Conservation (phyloP, 495 filamentous ascomycete species). For the Friedmanniomyces endolithicus region DNA sequence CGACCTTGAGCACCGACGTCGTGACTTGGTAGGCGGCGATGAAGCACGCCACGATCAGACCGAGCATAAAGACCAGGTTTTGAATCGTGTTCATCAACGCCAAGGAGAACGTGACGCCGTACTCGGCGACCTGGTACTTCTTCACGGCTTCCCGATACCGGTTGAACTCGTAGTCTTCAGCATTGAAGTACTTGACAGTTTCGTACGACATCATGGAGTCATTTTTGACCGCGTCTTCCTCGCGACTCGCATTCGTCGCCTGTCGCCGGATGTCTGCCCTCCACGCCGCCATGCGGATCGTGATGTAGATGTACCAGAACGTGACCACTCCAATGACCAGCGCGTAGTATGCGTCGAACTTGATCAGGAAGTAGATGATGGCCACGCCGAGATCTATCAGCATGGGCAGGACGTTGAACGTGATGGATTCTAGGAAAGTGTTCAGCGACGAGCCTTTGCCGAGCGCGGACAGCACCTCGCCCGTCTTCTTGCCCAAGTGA, state of each 20-base stretch:
- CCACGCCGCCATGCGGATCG: conserved; percentile 89
- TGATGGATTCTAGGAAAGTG: conserved; percentile 87
- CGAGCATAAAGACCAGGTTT: conserved; percentile 85
- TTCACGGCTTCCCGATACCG: conserved; percentile 69
- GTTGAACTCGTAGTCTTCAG: conserved; percentile 82
- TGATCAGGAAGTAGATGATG: conserved; percentile 68
- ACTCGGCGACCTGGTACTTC: conserved; percentile 76
- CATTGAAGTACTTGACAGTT: conserved; percentile 98
- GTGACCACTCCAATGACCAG: conserved; percentile 80
- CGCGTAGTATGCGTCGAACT: conserved; percentile 82
- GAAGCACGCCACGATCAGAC: conserved; percentile 71
- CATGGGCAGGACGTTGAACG: conserved; percentile 92
- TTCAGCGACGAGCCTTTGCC: conserved; percentile 96
- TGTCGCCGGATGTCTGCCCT: conserved; percentile 76
- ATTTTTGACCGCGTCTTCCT: conserved; percentile 95
- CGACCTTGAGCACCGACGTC: conserved; percentile 53
- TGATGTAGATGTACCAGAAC: conserved; percentile 93
- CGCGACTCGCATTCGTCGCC: conserved; percentile 86
- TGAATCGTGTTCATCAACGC: conserved; percentile 90
- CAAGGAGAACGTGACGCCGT: conserved; percentile 74
- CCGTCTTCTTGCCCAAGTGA: conserved; percentile 90
- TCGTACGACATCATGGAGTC: conserved; percentile 97
- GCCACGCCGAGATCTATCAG: conserved; percentile 79
- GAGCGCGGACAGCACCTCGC: conserved; percentile 85
- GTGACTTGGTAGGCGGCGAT: conserved; percentile 82